Evolutionary conservation across 192 early-diverging fungal genomes (phyloP), one percentile per base, ranked within the genome.

Genomic region (Physocladia obscura): DNA sequence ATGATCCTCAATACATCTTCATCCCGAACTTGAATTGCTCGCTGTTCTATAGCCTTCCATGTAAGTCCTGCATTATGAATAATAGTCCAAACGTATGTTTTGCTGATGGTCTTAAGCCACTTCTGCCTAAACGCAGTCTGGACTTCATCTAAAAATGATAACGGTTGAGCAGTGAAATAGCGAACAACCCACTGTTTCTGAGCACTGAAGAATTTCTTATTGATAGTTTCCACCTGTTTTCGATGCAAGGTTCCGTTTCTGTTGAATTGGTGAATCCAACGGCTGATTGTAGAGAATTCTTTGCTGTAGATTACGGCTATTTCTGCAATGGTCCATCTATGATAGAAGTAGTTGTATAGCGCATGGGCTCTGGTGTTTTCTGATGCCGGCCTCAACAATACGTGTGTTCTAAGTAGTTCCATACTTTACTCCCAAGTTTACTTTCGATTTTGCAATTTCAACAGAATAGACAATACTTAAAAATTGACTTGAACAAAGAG

Each of bases 1-100:
- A 40, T 39, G 36, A 50, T 67, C 40, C 70, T 44, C 30, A 30
- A 4, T 4, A 69, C 31, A 11, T 71, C 70, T 1, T 2, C 19
- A 2, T 65, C 34, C 39, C 51, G 62, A 30, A 71, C 52, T 67
- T 65, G 27, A 36, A 71, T 55, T 30, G 70, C 70, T 32, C 39
- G 5, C 2, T 60, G 2, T 47, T 71, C 70, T 1, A 71, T 2
- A 2, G 30, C 37, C 31, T 71, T 65, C 39, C 17, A 47, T 1
- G 35, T 54, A 2, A 68, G 26, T 3, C 61, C 61, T 21, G 1
- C 17, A 19, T 15, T 21, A 1, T 0, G 17, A 15, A 48, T 15
- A 15, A 48, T 21, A 1, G 0, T 21, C 47, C 47, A 48, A 21
- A 48, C 21, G 1, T 48, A 48, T 15, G 47, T 19, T 1, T 19